phyloP scores from a whole-genome alignment of 305 asterid species.

The Solanum chacoense region DNA sequence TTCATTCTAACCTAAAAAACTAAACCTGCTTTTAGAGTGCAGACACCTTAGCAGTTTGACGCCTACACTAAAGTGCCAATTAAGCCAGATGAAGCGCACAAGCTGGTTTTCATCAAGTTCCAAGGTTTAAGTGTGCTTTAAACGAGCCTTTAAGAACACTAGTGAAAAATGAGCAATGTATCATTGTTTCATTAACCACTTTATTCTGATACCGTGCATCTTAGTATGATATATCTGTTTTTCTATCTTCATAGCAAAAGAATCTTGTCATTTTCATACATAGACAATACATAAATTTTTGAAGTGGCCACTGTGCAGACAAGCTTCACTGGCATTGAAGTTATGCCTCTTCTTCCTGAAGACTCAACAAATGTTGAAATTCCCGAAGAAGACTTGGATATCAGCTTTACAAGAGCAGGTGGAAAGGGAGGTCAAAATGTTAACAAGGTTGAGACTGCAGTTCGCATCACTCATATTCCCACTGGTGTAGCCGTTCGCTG shows the following conservation, averaged over 20 bases:
- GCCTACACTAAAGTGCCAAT: not conserved
- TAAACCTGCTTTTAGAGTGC: not conserved
- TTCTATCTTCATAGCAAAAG: not conserved
- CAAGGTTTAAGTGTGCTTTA: not conserved
- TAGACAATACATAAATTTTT: not conserved
- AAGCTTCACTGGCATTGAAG: conserved; percentile 89
- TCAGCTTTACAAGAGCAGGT: conserved; percentile 71
- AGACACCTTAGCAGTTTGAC: not conserved
- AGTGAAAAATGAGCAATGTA: not conserved
- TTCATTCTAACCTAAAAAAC: not conserved
- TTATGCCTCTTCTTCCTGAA: conserved; percentile 95
- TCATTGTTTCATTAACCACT: not conserved
- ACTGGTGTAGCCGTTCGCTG: conserved; percentile 86
- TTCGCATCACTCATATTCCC: conserved; percentile 85
- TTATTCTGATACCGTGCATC: not conserved
- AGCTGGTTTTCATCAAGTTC: not conserved
- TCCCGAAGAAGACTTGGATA: conserved; percentile 92
- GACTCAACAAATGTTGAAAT: conserved; percentile 75
- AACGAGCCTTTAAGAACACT: not conserved
- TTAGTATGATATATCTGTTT: not conserved
- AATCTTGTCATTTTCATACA: not conserved
- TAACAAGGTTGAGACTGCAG: conserved; percentile 88
- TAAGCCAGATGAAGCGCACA: not conserved
- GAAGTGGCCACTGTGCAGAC: conserved; percentile 43
- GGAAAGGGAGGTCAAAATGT: conserved; percentile 98